Conservation (phyloP, 1,284 basidiomycete species). For the Irpex sp. region DNA sequence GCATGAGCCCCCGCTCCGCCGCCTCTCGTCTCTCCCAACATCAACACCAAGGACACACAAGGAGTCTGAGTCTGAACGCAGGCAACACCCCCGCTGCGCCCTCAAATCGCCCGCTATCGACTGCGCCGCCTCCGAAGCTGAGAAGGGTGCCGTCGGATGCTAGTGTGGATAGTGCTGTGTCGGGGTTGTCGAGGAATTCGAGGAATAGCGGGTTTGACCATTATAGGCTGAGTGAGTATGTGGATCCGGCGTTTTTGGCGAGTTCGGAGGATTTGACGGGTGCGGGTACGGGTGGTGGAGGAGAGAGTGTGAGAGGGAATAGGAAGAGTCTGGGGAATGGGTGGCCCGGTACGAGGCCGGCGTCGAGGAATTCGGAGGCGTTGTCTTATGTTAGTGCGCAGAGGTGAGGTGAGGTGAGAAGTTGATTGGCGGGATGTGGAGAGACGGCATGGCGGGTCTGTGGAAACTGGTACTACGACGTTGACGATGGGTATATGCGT, state of each 20-base stretch:
- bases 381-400: not conserved
- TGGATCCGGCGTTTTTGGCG: constrained; percentile 30
- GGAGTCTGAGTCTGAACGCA: constrained; percentile 27
- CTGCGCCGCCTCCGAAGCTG: constrained; percentile 14
- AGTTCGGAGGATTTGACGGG: constrained; percentile 25
- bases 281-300: constrained; percentile 18
- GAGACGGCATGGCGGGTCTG: too few species aligned
- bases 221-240: constrained; percentile 25
- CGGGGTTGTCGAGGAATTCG: constrained; percentile 16
- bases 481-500: too few species aligned
- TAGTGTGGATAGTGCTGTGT: constrained; percentile 24
- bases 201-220: constrained; percentile 17
- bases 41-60: constrained; percentile 16
- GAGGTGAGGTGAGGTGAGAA: not conserved
- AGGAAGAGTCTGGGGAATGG: not conserved
- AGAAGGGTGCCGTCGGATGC: constrained; percentile 23
- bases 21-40: constrained; percentile 15
- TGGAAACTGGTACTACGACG: too few species aligned
- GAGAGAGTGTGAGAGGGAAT: not conserved
- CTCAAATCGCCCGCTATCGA: constrained; percentile 21
- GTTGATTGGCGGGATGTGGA: not conserved
- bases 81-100: constrained; percentile 25
- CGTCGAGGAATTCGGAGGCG: not conserved
- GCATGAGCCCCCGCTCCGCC: constrained; percentile 19
- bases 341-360: not conserved